Evolutionary conservation across 768 basidiomycete species (phyloP), one percentile per base, ranked within the genome.

Genomic region (Panus rudis): DNA sequence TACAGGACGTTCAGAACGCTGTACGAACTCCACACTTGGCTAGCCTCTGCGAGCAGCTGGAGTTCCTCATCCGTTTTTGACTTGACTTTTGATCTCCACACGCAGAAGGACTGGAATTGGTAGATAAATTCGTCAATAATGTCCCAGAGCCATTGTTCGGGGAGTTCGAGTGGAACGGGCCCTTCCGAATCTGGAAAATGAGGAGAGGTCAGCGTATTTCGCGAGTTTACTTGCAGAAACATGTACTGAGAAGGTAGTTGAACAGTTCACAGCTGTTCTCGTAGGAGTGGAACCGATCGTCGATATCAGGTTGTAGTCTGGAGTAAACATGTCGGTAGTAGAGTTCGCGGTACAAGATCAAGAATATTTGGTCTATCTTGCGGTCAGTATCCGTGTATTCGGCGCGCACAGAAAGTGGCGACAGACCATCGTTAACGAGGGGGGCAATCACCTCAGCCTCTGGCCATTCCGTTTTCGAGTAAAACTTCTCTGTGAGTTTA

Each of bases 111-210:
- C 60, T 94, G 92, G 70, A 92, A 99, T 61, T 99, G 94, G 66
- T 96, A 99, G 53, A 97, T 94, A 61, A 93, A 93, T 55, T 93
- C 92, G 67, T 94, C 91, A 57, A 94, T 83, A 62, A 93, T 92
- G 57, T 94, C 92, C 91, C 93, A 98, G 6, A 99, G 66, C 94
- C 94, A 99, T 61, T 96, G 92, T 47, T 93, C 90, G 0, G 94
- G 94, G 19, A 99, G 79, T 48, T 93, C 83, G 39, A 98, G 80
- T n/a, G 81, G 64, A 0, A 97, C 92, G 2, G 94, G 94, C 1
- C 86, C 89, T 47, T 96, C 92, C 10, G 92, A 93, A 63, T 98
- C 92, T 92, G 52, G 28, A n/a, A 42, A 30, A 37, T 1, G 4
- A 27, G 8, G 3, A 4, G 26, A 19, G 34, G 37, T 14, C 33